Percentiles rank a stretch among this genome's conserved stretches.
Conservation (phyloP, 139 green algal species). For the Micractinium conductrix region DNA sequence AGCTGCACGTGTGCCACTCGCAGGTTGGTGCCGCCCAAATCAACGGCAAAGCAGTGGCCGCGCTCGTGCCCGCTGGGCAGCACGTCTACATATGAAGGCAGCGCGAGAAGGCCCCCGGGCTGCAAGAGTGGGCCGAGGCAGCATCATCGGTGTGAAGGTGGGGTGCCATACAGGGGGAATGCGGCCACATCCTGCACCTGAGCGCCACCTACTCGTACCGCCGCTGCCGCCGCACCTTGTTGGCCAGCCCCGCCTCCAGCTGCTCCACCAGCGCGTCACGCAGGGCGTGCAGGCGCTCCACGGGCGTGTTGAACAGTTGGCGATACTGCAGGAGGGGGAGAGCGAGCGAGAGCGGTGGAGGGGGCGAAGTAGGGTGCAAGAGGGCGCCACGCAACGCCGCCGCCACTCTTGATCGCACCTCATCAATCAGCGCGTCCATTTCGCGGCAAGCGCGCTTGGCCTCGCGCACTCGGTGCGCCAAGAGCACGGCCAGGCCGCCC, state of each 20-base stretch:
- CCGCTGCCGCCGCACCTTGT: background rate
- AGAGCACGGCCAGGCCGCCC: background rate
- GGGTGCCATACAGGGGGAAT: too few species aligned
- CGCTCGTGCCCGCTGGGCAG: constrained; percentile 64
- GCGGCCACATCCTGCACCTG: background rate
- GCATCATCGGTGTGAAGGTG: too few species aligned
- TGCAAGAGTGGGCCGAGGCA: background rate
- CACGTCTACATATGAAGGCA: constrained; percentile 64
- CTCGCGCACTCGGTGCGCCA: background rate
- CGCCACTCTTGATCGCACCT: background rate
- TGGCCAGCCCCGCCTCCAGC: constrained; percentile 37
- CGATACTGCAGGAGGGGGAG: constrained; percentile 21
- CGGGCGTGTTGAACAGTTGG: constrained; percentile 6
- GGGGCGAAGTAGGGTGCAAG: background rate
- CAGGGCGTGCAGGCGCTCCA: constrained; percentile 9
- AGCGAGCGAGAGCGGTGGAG: background rate
- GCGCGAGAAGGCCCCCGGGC: constrained; percentile 51
- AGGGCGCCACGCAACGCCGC: background rate
- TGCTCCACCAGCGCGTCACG: constrained; percentile 33
- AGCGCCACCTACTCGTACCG: background rate
- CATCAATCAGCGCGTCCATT: background rate
- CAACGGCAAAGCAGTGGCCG: constrained; percentile 82
- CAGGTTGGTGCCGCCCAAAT: constrained; percentile 94
- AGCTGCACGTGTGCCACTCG: constrained; percentile 70
- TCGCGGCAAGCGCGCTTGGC: too few species aligned